phyloP scores from a whole-genome alignment of 495 filamentous ascomycete species.

The Amorphotheca resinae region DNA sequence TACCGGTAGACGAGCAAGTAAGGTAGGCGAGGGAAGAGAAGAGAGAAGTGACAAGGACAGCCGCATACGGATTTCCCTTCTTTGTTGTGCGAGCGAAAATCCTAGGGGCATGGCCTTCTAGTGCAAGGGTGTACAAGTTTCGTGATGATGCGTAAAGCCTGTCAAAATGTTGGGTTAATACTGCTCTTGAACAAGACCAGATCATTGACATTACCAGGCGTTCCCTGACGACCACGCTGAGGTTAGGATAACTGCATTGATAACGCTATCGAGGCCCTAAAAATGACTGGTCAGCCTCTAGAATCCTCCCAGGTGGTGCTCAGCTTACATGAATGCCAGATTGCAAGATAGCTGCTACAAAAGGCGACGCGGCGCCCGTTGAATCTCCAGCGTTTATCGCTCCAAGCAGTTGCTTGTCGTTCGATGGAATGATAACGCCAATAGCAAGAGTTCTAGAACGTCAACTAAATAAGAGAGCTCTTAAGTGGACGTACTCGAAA shows the following conservation, averaged over 20 bases:
- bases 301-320: too few species aligned
- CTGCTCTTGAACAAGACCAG: too few species aligned
- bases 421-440: constrained; percentile 41
- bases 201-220: too few species aligned
- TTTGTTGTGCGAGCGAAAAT: constrained; percentile 38
- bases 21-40: constrained; percentile 65
- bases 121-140: constrained; percentile 40
- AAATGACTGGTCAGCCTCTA: too few species aligned
- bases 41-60: constrained; percentile 45
- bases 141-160: constrained; percentile 44
- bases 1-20: constrained; percentile 57
- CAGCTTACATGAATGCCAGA: constrained; percentile 38
- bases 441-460: constrained; percentile 44
- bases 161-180: too few species aligned
- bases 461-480: too few species aligned
- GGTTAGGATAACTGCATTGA: constrained; percentile 43
- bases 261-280: constrained; percentile 35
- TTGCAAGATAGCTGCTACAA: constrained; percentile 43
- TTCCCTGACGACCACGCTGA: constrained; percentile 51
- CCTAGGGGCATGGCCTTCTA: constrained; percentile 35
- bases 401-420: constrained; percentile 41
- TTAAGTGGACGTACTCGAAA: too few species aligned
- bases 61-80: constrained; percentile 44
- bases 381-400: constrained; percentile 40
- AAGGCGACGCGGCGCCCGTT: constrained; percentile 45